Evolutionary conservation across 2,329 filamentous ascomycete genomes (phyloP), one percentile per base, ranked within the genome.

Genomic region (Calonectria crousiana): DNA sequence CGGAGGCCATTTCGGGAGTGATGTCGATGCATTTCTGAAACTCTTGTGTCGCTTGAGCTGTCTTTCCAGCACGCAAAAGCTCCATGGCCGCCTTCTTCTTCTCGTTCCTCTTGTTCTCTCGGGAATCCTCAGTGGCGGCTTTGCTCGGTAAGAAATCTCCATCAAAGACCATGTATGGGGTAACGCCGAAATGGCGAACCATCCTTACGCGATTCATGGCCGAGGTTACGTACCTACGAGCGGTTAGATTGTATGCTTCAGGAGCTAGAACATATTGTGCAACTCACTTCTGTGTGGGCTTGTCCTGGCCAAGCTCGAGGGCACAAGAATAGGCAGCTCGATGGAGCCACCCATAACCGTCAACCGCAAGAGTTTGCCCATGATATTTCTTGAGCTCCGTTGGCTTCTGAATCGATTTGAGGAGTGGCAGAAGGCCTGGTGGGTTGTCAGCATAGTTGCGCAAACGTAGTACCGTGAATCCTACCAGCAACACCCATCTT

Each of bases 271-370:
- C 16, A 16, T 52, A 58, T 5, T 26, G 18, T 49, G 20, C 6
- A 60, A 85, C 91, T 82, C 88, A 97, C 94, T 95, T 97, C 69
- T 91, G 93, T 0, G 96, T 98, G 18, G 95, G 95, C 83, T 95
- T 97, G 80, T 92, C 95, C 80, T 96, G 90, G 44, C 95, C 97
- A 76, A 99, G 90, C 81, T 98, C 97, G 81, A 97, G 92, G 76
- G 96, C 95, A 87, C 96, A 98, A 65, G 95, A 91, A 77, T 97
- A 93, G 60, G 95, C 95, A 69, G 96, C 97, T 78, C 97, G 93
- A 85, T 99, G 97, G 70, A 99, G 92, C 97, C 97, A 99, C 83
- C 96, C 97, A 89, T 99, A 99, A 72, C 94, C 96, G 84, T 99
- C 97, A 44, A 99, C 93, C n/a, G 94, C 97, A 60, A 99, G 90